Conservation (phyloP, 2,329 filamentous ascomycete species). For the Alternaria postmessia region DNA sequence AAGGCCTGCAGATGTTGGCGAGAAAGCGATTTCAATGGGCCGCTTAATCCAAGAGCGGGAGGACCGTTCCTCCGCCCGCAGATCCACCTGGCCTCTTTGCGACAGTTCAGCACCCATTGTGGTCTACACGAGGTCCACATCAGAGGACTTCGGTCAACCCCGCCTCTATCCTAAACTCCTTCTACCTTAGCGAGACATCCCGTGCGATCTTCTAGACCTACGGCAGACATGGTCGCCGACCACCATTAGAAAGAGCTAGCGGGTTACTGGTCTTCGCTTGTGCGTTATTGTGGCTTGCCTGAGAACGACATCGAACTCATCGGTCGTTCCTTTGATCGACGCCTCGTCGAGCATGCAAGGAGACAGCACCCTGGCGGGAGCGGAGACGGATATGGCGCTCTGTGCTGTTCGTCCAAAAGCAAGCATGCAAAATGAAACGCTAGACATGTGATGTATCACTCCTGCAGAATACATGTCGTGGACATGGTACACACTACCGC, state of each 20-base stretch:
- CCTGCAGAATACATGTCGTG: background rate
- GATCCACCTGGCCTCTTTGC: constrained; percentile 1
- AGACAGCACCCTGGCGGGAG: background rate
- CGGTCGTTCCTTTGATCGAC: background rate
- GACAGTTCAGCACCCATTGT: background rate
- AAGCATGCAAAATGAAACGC: background rate
- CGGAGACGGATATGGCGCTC: background rate
- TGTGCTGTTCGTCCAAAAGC: background rate
- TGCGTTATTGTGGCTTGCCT: constrained; percentile 1
- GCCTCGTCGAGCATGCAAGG: background rate
- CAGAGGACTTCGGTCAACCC: background rate
- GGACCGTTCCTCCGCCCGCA: constrained; percentile 13
- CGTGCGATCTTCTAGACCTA: background rate
- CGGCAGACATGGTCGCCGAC: constrained; percentile 6
- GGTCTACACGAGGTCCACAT: background rate
- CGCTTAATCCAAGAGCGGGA: constrained; percentile 12
- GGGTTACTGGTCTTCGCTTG: background rate
- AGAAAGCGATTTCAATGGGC: constrained; percentile 6
- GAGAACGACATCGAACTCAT: background rate
- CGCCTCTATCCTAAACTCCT: background rate
- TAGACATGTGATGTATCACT: background rate
- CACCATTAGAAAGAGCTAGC: background rate
- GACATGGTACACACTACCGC: background rate
- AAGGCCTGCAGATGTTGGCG: constrained; percentile 9
- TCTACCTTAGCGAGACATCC: background rate